Base-by-base conservation (phyloP, 352 stramenopile species). In the Globisporangium middletonii region DNA sequence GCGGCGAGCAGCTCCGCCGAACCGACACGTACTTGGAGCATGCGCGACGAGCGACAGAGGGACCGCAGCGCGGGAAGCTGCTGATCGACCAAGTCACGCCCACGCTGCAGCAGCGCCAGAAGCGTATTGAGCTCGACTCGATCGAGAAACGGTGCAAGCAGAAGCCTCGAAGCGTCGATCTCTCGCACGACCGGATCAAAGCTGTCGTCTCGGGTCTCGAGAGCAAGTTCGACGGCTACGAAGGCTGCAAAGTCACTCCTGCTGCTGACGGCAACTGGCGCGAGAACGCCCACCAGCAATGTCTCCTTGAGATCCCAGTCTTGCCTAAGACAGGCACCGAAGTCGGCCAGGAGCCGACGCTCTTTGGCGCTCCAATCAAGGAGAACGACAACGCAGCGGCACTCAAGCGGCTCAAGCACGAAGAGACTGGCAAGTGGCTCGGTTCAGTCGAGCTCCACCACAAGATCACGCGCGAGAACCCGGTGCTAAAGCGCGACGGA, bases 131-230 rank as follows among this genome's bases (percentile, higher is more conserved):
- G 45, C 53, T 77, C 18, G 76, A 80, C 38, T 75, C 78, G 7
- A 61, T 85, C 23, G 72, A 85, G 47, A 89, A 91, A 42, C 73
- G 82, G 4, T 94, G 78, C 71, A 89, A 84, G 59, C 72, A 87
- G 28, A 83, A 89, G 35, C 85, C 86, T 37, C 73, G 75, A 26
- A 88, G 79, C 59, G 75, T 81, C 38, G 80, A 93, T 26, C 62
- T 89, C 19, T 60, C 28, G 1, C 74, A 89, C 42, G 67, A 73
- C 38, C 46, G 72, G 26, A 77, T 92, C 55, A 90, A 87, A 49
- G 47, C 62, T 27, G 73, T 94, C 46, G 83, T 96, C 9, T 58
- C 68, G 18, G 64, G 41, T 4, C 59, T 95, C 7, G 87, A 95
- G 62, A 64, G 50, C 9, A 77, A 71, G 35, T 94, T 95, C 46